Conservation (phyloP, 2,329 filamentous ascomycete species). For the Claviceps humidiphila region DNA sequence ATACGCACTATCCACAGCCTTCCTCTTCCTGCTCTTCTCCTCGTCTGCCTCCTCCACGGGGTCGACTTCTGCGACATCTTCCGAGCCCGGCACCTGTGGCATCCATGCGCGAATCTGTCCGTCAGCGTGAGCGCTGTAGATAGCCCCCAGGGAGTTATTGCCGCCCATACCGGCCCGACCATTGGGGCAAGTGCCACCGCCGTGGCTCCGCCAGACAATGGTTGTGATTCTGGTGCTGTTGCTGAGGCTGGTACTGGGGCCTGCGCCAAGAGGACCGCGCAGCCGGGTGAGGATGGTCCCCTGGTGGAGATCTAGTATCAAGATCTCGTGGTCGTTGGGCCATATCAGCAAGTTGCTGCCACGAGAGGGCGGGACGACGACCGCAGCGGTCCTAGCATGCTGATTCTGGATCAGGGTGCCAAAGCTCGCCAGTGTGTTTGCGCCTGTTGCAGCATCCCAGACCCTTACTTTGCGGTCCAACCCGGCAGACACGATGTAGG, state of each 20-base stretch:
- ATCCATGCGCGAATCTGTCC: conserved; percentile 74
- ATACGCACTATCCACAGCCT: conserved; percentile 69
- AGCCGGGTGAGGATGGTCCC: conserved; percentile 61
- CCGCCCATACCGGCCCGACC: conserved; percentile 44
- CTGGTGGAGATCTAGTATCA: conserved; percentile 67
- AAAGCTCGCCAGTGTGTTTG: conserved; percentile 81
- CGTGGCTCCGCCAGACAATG: conserved; percentile 56
- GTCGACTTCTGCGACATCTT: conserved; percentile 35
- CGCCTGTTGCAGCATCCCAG: conserved; percentile 69
- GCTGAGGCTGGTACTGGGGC: conserved; percentile 22
- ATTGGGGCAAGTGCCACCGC: conserved; percentile 37
- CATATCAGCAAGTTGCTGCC: conserved; percentile 58
- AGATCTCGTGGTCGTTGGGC: conserved; percentile 68
- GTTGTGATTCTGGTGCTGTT: conserved; percentile 54
- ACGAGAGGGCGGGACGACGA: conserved; percentile 51
- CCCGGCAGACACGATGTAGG: conserved; percentile 64
- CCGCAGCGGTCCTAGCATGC: conserved; percentile 45
- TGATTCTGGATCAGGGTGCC: conserved; percentile 69
- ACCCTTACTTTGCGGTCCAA: conserved; percentile 77
- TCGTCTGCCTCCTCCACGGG: conserved; percentile 26
- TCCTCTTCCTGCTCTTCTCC: conserved; percentile 52
- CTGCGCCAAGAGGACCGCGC: conserved; percentile 45
- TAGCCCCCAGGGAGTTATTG: conserved; percentile 33
- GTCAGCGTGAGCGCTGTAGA: conserved; percentile 76
- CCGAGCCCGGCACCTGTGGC: conserved; percentile 40